These are phyloP conservation scores for Daldinia concentrica DNA, from an alignment of 495 filamentous ascomycete genomes.

Conservation along the genomic window DNA sequence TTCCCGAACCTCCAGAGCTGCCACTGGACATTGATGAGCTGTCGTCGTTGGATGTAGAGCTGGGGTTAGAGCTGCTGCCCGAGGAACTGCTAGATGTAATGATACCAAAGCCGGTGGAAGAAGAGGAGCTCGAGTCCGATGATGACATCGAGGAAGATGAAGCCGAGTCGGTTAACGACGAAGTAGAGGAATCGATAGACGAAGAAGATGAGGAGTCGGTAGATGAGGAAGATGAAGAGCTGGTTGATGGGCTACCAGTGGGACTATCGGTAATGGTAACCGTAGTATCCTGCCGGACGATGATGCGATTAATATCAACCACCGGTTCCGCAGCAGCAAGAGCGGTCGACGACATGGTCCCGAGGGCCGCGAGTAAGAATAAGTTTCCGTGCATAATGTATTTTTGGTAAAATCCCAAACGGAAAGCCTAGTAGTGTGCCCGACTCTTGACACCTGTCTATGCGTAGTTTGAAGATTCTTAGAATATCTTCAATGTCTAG, in stretches of 20 bases:
- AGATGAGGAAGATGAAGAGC: neutral
- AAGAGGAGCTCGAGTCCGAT: neutral
- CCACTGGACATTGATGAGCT: neutral
- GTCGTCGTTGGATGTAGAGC: neutral
- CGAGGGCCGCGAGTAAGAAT: slow-evolving; percentile 12
- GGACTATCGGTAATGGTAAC: neutral
- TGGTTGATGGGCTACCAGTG: neutral
- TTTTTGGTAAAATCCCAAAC: neutral
- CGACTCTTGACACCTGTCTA: neutral
- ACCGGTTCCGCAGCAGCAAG: neutral
- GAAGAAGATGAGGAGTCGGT: neutral
- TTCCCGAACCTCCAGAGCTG: neutral
- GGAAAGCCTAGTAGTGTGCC: neutral
- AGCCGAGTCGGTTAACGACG: neutral
- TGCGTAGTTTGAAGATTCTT: neutral
- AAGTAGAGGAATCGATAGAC: neutral
- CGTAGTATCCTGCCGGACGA: slow-evolving; percentile 11
- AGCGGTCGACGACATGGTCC: neutral
- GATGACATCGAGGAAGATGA: neutral
- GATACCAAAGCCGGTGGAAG: neutral
- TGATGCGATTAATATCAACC: slow-evolving; percentile 42
- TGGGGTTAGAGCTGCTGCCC: neutral
- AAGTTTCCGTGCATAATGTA: slow-evolving; percentile 12
- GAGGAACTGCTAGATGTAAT: neutral
- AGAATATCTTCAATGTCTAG: neutral